Percentiles rank a stretch among this genome's conserved stretches.
phyloP scores from a whole-genome alignment of 352 stramenopile genomes.

The Phytopythium aichiense region DNA sequence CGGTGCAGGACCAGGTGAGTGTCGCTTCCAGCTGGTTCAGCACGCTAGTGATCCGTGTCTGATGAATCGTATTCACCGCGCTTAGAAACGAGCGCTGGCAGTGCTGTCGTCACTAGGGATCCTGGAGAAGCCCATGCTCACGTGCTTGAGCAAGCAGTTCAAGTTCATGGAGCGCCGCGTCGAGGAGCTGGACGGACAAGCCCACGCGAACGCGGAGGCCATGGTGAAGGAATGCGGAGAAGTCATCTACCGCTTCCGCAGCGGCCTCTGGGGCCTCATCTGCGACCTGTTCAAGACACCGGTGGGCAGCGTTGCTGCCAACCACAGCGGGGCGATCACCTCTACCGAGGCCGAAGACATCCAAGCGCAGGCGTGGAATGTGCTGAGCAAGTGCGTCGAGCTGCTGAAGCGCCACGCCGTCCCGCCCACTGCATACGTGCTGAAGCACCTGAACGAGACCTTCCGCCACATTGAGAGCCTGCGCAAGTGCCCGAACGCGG shows the following conservation, averaged over 20 bases:
- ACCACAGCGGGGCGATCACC: conserved; percentile 28
- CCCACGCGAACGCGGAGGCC: conserved; percentile 11
- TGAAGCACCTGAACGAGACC: conserved; percentile 57
- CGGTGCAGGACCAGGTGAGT: conserved; percentile 50
- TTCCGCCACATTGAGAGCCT: conserved; percentile 67
- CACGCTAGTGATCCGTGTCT: not conserved
- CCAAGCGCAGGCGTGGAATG: conserved; percentile 53
- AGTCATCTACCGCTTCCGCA: conserved; percentile 62
- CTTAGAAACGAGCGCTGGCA: conserved; percentile 51
- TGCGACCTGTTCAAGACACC: conserved; percentile 68
- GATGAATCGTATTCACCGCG: not conserved
- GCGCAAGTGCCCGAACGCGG: conserved; percentile 60
- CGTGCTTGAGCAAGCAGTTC: conserved; percentile 69
- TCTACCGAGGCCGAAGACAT: conserved; percentile 65
- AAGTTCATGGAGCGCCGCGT: conserved; percentile 56
- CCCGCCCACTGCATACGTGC: conserved; percentile 27
- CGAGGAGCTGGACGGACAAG: conserved; percentile 19
- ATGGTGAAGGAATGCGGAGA: conserved; percentile 55
- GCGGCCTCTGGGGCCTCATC: conserved; percentile 64
- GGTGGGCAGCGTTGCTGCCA: conserved; percentile 14
- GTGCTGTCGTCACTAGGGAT: conserved; percentile 55
- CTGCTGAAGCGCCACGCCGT: conserved; percentile 48
- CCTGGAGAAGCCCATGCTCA: conserved; percentile 59
- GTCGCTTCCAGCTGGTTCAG: not conserved
- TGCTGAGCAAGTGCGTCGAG: conserved; percentile 44